Percentiles rank a stretch among this genome's conserved stretches.
These are phyloP conservation scores for Juglanconis oblonga DNA, from an alignment of 2,329 filamentous ascomycete genomes.

Conservation along the genomic window DNA sequence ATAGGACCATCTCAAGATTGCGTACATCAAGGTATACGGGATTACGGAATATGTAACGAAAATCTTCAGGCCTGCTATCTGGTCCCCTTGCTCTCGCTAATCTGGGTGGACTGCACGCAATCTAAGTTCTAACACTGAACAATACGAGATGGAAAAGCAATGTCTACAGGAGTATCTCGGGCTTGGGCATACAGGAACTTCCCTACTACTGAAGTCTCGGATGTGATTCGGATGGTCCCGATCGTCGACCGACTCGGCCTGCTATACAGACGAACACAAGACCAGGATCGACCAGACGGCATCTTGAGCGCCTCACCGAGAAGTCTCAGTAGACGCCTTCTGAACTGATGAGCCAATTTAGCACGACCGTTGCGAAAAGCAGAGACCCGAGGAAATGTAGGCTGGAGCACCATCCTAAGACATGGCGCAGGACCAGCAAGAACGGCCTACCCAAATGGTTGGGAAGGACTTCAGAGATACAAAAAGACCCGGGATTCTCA, in stretches of 20 bases:
- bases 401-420: constrained; percentile 9
- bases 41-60: background rate
- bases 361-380: background rate
- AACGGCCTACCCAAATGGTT: background rate
- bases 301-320: too few species aligned
- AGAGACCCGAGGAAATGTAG: background rate
- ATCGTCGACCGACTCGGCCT: too few species aligned
- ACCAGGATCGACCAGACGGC: too few species aligned
- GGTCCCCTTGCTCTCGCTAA: background rate
- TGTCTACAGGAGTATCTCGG: background rate
- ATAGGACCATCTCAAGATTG: background rate
- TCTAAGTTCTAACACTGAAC: background rate
- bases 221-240: background rate
- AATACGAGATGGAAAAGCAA: background rate
- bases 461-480: background rate
- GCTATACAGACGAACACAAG: too few species aligned
- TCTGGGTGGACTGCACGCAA: background rate
- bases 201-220: background rate
- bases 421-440: constrained; percentile 5
- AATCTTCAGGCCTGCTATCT: background rate
- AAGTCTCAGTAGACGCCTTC: background rate
- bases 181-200: background rate
- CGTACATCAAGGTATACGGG: background rate
- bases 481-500: background rate
- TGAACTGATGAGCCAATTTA: background rate